Percentiles rank a stretch among this genome's conserved stretches.
These are phyloP conservation scores for Mycosphaerelloides madeirae DNA, from an alignment of 2,329 filamentous ascomycete genomes.

Conservation along the genomic window DNA sequence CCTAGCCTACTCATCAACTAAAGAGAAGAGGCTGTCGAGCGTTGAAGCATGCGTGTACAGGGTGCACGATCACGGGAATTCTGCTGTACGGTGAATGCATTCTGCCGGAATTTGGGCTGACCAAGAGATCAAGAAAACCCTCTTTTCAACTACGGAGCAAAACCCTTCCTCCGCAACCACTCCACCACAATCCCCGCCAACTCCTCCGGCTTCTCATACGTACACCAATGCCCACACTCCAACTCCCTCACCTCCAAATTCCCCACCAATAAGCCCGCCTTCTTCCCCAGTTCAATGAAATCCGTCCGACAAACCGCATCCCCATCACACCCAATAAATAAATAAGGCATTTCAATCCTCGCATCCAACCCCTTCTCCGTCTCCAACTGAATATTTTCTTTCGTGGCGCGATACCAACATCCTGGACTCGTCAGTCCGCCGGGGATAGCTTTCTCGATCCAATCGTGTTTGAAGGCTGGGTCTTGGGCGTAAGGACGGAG, in stretches of 20 bases:
- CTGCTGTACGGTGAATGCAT: no score
- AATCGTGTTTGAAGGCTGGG: constrained; percentile 29
- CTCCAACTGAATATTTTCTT: constrained; percentile 22
- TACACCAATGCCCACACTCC: constrained; percentile 25
- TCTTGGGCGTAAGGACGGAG: constrained; percentile 35
- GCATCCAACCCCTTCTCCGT: constrained; percentile 17
- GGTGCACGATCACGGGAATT: no score
- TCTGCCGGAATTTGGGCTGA: no score
- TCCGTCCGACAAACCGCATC: constrained; percentile 25
- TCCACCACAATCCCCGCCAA: constrained; percentile 15
- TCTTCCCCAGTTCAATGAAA: constrained; percentile 14
- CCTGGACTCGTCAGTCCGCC: constrained; percentile 34
- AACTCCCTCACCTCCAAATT: constrained; percentile 17
- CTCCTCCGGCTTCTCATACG: constrained; percentile 26
- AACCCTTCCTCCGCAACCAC: constrained; percentile 16
- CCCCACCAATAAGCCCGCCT: constrained; percentile 20
- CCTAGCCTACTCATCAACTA: no score
- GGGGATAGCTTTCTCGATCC: constrained; percentile 29
- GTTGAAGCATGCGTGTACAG: no score
- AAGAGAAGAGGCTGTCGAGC: no score
- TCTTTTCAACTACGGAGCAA: constrained; percentile 1
- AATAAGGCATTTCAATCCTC: constrained; percentile 29
- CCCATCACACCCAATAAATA: constrained; percentile 32
- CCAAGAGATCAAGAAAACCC: no score
- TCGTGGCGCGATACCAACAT: constrained; percentile 35